A percentile compares a stretch with the other conserved stretches of the same genome.
These are phyloP conservation scores for Termitomyces sp. DNA, from an alignment of 768 basidiomycete species.

Conservation along the genomic window DNA sequence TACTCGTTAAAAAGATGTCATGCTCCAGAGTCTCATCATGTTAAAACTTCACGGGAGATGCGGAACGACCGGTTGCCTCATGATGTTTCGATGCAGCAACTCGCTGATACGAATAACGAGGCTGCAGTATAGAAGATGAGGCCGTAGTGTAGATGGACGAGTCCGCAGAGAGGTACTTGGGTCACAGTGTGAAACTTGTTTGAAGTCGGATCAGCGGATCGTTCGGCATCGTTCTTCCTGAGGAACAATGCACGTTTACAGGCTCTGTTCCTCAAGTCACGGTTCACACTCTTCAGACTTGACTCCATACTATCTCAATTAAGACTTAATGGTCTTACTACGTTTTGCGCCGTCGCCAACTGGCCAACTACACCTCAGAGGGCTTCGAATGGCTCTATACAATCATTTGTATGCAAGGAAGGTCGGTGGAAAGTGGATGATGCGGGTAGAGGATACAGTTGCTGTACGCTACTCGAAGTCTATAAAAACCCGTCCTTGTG, in stretches of 20 bases:
- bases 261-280: not conserved
- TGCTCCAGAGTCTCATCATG: too few relatives aligned
- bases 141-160: too few relatives aligned
- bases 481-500: not conserved
- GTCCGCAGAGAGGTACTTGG: too few relatives aligned
- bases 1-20: too few relatives aligned
- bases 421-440: conserved; percentile 81
- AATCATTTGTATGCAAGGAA: conserved; percentile 85
- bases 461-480: conserved; percentile 41
- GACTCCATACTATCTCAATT: not conserved
- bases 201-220: not conserved
- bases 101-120: too few relatives aligned
- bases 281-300: not conserved
- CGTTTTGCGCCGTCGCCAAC: conserved; percentile 98
- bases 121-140: not conserved
- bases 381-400: conserved; percentile 89
- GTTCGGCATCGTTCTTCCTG: not conserved
- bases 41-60: too few relatives aligned
- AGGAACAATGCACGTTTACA: too few relatives aligned
- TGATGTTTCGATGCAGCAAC: too few relatives aligned
- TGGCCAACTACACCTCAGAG: conserved; percentile 90
- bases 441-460: conserved; percentile 96
- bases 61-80: too few relatives aligned
- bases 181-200: too few relatives aligned
- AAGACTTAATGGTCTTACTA: conserved; percentile 48